Evolutionary conservation across 345 rosid genomes (phyloP), one percentile per base, ranked within the genome.

Genomic region (Aquilaria malaccensis): DNA sequence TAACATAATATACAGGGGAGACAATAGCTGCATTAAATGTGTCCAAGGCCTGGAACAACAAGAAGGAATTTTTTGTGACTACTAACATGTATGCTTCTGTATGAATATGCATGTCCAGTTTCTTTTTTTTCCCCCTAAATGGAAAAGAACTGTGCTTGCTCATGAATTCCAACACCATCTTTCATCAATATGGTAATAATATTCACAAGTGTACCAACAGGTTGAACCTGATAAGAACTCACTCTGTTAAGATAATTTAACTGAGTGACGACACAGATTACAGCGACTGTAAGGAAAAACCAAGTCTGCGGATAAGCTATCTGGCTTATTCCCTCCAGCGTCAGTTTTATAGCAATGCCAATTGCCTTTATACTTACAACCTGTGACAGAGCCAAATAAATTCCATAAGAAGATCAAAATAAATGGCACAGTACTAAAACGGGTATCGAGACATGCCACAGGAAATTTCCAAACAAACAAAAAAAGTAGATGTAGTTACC

Each of bases 321-420:
- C 73, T 92, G 98, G 75, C 67, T 92, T 55, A 76, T 72, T 50
- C 98, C 98, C 55, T 87, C 96, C 61, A 92, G 55, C 29, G 98
- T 87, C 72, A 92, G 79, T 83, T 87, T 92, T 60, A 89, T 81
- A 0, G 98, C 98, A 61, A 89, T 92, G 70, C 98, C 98, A 45
- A 92, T 82, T 14, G 98, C 98, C 72, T 92, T 92, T 70, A 92
- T 84, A 85, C 97, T 92, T 66, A 87, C 86, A 33, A 92, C 97
- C 98, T 87, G 79, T 29, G 56, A 67, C 30, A 45, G 65, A 6
- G 49, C 10, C 50, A 60, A 37, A 33, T 29, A 63, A 53, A 31
- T 33, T 0, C 64, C 22, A 41, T 29, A 22, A 41, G 7, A 30
- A 22, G 10, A 57, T 7, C 22, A 46, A 13, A 45, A 37, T 4